These are phyloP conservation scores for Gyrodon lividus DNA, from an alignment of 768 basidiomycete species.

Conservation along the genomic window DNA sequence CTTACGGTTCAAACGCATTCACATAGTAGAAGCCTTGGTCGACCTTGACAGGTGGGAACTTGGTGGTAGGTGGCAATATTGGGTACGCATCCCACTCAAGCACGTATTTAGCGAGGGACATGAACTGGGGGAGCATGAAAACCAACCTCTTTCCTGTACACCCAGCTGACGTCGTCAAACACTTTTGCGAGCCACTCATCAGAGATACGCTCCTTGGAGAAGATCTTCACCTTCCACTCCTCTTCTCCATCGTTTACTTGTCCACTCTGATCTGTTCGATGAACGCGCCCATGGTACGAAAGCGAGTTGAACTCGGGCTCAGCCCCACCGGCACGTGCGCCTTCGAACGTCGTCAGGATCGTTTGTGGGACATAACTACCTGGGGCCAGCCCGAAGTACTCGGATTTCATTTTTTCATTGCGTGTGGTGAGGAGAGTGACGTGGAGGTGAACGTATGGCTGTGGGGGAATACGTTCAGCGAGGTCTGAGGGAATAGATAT, in stretches of 20 bases:
- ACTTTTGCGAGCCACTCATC: constrained; percentile 69
- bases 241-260: constrained; percentile 32
- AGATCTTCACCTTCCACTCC: constrained; percentile 85
- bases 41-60: constrained; percentile 77
- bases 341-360: constrained; percentile 72
- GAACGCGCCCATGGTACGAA: constrained; percentile 68
- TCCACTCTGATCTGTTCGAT: constrained; percentile 22
- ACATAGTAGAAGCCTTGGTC: constrained; percentile 84
- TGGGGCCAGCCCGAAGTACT: constrained; percentile 63
- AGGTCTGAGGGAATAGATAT: constrained; percentile 53
- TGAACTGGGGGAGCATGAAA: not conserved
- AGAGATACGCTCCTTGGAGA: constrained; percentile 62
- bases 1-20: constrained; percentile 88
- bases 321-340: constrained; percentile 50
- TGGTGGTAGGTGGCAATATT: constrained; percentile 58
- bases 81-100: constrained; percentile 83
- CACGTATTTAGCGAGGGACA: constrained; percentile 4
- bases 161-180: constrained; percentile 79
- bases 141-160: constrained; percentile 71
- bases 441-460: constrained; percentile 81
- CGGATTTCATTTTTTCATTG: constrained; percentile 53
- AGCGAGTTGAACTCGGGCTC: constrained; percentile 86
- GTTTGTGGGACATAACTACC: constrained; percentile 51
- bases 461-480: constrained; percentile 54
- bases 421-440: constrained; percentile 89